Conservation (phyloP, 805 yeast species). For the Wickerhamiella parazyma region DNA sequence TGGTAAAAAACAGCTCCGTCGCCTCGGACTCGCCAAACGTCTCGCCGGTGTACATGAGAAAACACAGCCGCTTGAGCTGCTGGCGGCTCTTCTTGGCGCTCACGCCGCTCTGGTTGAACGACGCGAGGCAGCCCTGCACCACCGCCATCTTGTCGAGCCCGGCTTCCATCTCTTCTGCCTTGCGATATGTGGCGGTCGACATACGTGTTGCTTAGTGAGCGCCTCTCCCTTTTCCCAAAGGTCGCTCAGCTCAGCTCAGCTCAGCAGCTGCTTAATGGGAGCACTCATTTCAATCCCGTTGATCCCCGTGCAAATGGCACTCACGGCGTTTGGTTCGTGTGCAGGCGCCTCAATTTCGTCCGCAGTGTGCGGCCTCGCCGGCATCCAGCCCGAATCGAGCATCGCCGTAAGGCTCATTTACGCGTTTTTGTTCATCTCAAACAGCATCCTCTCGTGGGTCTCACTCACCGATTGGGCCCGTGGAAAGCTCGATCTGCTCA, state of each 20-base stretch:
- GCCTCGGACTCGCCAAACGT: constrained; percentile 79
- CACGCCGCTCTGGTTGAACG: constrained; percentile 83
- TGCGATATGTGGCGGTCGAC: constrained; percentile 78
- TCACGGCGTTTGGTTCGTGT: constrained; percentile 51
- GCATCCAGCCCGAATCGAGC: constrained; percentile 56
- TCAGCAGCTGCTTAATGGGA: constrained; percentile 24
- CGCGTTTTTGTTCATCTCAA: constrained; percentile 62
- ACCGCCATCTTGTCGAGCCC: constrained; percentile 95
- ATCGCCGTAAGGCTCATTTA: constrained; percentile 77
- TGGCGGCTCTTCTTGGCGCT: constrained; percentile 76
- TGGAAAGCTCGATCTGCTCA: constrained; percentile 55
- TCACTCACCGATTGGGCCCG: constrained; percentile 71
- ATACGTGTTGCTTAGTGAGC: constrained; percentile 27
- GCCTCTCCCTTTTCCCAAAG: background rate
- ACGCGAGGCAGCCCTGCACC: constrained; percentile 86
- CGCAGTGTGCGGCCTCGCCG: constrained; percentile 37
- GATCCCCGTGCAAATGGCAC: constrained; percentile 56
- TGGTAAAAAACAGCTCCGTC: constrained; percentile 82
- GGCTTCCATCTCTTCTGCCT: constrained; percentile 61
- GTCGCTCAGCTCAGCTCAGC: background rate
- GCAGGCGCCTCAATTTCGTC: constrained; percentile 72
- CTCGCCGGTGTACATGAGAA: constrained; percentile 76
- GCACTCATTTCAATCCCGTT: constrained; percentile 29
- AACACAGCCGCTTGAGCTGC: constrained; percentile 66
- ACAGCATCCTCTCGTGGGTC: constrained; percentile 84